Percentiles rank a stretch among this genome's conserved stretches.
Evolutionary conservation across 2,329 filamentous ascomycete genomes (phyloP).

Genomic region (Xylaria digitata): DNA sequence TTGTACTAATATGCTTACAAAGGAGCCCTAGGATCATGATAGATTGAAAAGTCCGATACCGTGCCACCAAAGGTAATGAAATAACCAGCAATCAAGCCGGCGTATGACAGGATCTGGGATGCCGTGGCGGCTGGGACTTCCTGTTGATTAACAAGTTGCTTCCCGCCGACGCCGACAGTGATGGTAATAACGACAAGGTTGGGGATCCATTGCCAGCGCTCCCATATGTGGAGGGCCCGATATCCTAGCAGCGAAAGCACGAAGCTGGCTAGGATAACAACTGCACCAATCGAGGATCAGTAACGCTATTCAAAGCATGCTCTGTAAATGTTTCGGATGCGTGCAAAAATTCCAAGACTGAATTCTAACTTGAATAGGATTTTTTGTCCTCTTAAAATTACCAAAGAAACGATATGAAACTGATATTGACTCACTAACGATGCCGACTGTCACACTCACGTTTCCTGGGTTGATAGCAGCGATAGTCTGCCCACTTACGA

Average conservation of each 20-base stretch:
- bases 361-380: no score
- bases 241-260: constrained; percentile 67
- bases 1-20: constrained; percentile 27
- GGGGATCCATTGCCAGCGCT: constrained; percentile 68
- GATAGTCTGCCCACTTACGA: constrained; percentile 66
- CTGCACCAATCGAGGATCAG: not conserved
- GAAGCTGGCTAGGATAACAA: constrained; percentile 64
- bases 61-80: constrained; percentile 67
- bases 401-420: no score
- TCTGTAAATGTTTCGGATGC: not conserved
- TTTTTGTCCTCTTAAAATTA: no score
- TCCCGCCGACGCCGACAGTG: constrained; percentile 64
- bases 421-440: constrained; percentile 54
- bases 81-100: constrained; percentile 61
- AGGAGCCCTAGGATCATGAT: constrained; percentile 57
- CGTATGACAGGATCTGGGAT: constrained; percentile 56
- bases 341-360: not conserved
- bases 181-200: constrained; percentile 64
- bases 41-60: constrained; percentile 68
- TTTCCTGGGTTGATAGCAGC: constrained; percentile 58
- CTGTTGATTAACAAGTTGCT: constrained; percentile 52
- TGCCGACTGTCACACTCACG: constrained; percentile 65
- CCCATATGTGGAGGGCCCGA: constrained; percentile 63
- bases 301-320: not conserved
- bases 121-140: constrained; percentile 39